These are phyloP conservation scores for Musa acuminata DNA, from an alignment of 176 grass and related monocot species.

Conservation along the genomic window DNA sequence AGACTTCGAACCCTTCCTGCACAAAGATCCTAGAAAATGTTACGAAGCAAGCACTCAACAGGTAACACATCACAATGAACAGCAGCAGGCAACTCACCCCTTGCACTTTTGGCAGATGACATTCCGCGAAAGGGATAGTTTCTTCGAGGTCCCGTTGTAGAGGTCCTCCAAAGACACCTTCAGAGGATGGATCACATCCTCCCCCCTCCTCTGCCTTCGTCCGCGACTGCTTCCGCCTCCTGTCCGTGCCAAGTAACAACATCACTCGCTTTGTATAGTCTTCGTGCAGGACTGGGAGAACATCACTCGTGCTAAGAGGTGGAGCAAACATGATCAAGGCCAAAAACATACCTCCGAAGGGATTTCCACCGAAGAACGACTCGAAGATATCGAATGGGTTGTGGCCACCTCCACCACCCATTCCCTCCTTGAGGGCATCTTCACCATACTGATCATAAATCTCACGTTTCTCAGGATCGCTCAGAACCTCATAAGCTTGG, in stretches of 20 bases:
- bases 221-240: conserved; percentile 87
- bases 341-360: conserved; percentile 54
- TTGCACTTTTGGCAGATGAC: conserved; percentile 87
- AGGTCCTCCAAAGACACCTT: conserved; percentile 92
- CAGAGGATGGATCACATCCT: conserved; percentile 91
- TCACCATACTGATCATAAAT: conserved; percentile 97
- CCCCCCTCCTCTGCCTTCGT: conserved; percentile 88
- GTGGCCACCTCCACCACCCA: conserved; percentile 60
- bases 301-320: not conserved
- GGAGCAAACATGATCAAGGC: not conserved
- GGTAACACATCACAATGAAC: too few species aligned
- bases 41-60: not conserved
- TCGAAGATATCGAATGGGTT: conserved; percentile 97
- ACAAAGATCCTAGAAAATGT: not conserved
- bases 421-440: conserved; percentile 99
- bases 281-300: too few species aligned
- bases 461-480: conserved; percentile 95
- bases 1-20: conserved; percentile 92
- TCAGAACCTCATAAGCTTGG: conserved; percentile 94
- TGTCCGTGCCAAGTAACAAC: conserved; percentile 18
- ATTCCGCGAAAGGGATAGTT: conserved; percentile 91
- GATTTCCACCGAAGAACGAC: conserved; percentile 76
- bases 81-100: conserved; percentile 35
- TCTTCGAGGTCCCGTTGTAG: conserved; percentile 93
- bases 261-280: not conserved